These are phyloP conservation scores for Russula virescens DNA, from an alignment of 768 basidiomycete species.

Conservation along the genomic window DNA sequence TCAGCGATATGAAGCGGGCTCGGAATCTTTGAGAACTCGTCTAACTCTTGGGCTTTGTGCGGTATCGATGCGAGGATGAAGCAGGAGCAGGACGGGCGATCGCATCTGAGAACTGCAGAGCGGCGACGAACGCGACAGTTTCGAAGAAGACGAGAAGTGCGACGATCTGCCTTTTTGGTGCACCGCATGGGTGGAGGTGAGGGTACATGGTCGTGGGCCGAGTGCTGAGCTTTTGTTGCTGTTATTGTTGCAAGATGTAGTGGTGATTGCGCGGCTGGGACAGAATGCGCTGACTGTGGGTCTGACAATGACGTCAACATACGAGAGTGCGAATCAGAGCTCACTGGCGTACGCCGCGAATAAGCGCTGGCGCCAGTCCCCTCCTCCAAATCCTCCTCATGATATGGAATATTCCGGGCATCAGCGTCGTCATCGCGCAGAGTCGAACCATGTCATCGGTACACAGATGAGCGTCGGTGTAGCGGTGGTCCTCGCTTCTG, in stretches of 20 bases:
- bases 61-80: too few species aligned
- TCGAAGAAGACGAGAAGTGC: slow-evolving; percentile 37
- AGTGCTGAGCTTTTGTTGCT: neutral
- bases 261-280: slow-evolving; percentile 27
- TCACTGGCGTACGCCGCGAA: slow-evolving; percentile 32
- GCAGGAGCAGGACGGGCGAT: too few species aligned
- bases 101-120: slow-evolving; percentile 33
- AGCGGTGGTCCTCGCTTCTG: slow-evolving; percentile 42
- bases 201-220: neutral
- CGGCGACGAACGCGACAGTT: slow-evolving; percentile 42
- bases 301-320: slow-evolving; percentile 44
- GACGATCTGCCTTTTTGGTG: slow-evolving; percentile 24
- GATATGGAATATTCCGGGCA: too few species aligned
- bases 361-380: slow-evolving; percentile 54
- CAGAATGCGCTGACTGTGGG: neutral
- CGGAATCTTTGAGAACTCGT: too few species aligned
- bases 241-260: slow-evolving; percentile 26
- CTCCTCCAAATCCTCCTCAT: slow-evolving; percentile 44
- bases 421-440: too few species aligned
- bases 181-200: neutral
- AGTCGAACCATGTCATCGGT: too few species aligned
- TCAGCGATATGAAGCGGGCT: slow-evolving; percentile 3
- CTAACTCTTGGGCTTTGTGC: too few species aligned
- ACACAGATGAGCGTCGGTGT: too few species aligned
- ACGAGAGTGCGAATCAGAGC: slow-evolving; percentile 46